Evolutionary conservation across 805 yeast genomes (phyloP).

Genomic region (Naumovozyma dairenensis): DNA sequence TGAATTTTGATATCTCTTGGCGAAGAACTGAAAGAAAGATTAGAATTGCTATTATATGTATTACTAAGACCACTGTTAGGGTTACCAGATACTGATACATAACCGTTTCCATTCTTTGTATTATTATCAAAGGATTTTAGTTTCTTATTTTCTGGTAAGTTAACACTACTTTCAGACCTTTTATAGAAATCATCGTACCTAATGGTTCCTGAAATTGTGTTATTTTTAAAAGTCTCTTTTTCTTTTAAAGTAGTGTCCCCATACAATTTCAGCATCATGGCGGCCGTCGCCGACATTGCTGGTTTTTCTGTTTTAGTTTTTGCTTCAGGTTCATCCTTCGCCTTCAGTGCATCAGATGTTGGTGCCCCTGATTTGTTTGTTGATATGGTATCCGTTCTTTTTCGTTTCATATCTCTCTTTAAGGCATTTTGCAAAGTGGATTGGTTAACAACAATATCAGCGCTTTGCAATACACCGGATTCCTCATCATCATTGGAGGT

Average conservation of each 20-base stretch:
- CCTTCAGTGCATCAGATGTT: neutral
- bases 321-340: neutral
- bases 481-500: conserved; percentile 4
- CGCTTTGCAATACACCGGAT: conserved; percentile 12
- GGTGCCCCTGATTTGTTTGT: neutral
- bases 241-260: conserved; percentile 7
- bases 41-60: neutral
- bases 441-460: conserved; percentile 17
- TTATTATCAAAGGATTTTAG: too few species aligned
- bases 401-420: conserved; percentile 19
- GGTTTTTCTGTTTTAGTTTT: conserved; percentile 1
- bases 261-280: conserved; percentile 12
- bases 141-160: neutral
- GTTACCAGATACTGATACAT: too few species aligned
- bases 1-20: neutral
- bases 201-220: neutral
- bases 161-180: neutral
- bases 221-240: conserved; percentile 2
- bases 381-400: conserved; percentile 10
- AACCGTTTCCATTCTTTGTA: too few species aligned
- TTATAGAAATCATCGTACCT: neutral
- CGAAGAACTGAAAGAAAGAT: neutral
- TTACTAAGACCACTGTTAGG: neutral
- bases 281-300: conserved; percentile 11
- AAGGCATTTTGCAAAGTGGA: conserved; percentile 12